These are phyloP conservation scores for Neonectria coccinea DNA, from an alignment of 2,329 filamentous ascomycete species.

Conservation along the genomic window DNA sequence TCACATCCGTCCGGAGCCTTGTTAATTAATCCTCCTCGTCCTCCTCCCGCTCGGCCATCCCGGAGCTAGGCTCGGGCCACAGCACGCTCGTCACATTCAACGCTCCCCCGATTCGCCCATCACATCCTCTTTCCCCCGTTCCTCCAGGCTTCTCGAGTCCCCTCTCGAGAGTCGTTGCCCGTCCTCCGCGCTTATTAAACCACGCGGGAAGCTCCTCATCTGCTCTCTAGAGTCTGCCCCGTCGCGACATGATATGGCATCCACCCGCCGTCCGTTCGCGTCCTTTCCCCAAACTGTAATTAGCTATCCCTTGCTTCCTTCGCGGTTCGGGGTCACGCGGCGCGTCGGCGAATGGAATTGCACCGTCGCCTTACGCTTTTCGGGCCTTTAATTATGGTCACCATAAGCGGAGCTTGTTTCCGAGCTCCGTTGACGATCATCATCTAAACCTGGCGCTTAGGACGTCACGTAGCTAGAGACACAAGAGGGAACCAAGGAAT, in stretches of 20 bases:
- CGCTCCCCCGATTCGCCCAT: constrained; percentile 37
- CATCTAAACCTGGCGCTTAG: constrained; percentile 13
- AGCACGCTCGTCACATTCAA: constrained; percentile 35
- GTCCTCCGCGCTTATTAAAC: constrained; percentile 43
- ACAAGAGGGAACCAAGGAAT: not conserved
- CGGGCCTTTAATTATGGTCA: not conserved
- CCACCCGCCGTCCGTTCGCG: constrained; percentile 30
- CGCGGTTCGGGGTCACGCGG: not conserved
- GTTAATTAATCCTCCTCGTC: constrained; percentile 22
- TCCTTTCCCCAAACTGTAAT: constrained; percentile 36
- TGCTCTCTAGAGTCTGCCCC: not conserved
- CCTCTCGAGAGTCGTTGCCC: constrained; percentile 5
- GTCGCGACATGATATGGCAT: constrained; percentile 33
- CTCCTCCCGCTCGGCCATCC: constrained; percentile 21
- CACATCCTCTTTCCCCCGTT: constrained; percentile 15
- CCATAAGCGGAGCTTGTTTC: not conserved
- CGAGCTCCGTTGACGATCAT: constrained; percentile 4
- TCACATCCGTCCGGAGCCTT: constrained; percentile 16
- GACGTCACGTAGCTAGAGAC: not conserved
- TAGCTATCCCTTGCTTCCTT: constrained; percentile 32
- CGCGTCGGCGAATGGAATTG: not conserved
- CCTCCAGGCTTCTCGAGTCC: not conserved
- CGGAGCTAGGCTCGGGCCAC: constrained; percentile 37
- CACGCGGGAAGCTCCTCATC: not conserved
- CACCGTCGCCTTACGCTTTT: not conserved